These are phyloP conservation scores for Leishmania mexicana DNA, from an alignment of 208 protist genomes.

Conservation along the genomic window DNA sequence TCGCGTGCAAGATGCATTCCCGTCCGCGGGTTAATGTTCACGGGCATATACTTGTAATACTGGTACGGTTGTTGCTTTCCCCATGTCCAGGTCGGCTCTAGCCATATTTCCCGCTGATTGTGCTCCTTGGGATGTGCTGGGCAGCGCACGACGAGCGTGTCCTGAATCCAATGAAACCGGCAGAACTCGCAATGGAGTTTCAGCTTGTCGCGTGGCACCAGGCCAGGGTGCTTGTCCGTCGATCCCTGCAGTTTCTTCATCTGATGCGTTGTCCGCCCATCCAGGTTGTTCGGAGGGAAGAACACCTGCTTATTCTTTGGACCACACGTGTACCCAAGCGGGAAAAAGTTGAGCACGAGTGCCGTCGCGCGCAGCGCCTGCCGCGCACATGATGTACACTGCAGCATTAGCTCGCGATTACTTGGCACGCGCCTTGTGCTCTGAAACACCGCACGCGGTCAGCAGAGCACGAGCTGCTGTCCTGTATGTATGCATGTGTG, in stretches of 20 bases:
- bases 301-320: slow-evolving; percentile 72
- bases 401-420: slow-evolving; percentile 16
- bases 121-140: slow-evolving; percentile 67
- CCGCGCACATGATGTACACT: slow-evolving; percentile 1
- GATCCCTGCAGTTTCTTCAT: slow-evolving; percentile 70
- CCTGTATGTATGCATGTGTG: not conserved
- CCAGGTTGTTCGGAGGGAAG: slow-evolving; percentile 63
- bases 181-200: slow-evolving; percentile 83
- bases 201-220: slow-evolving; percentile 66
- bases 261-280: slow-evolving; percentile 55
- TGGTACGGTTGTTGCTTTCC: slow-evolving; percentile 84
- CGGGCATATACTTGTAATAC: slow-evolving; percentile 86
- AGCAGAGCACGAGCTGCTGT: not conserved
- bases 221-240: slow-evolving; percentile 55
- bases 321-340: slow-evolving; percentile 63
- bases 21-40: slow-evolving; percentile 77
- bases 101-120: slow-evolving; percentile 87
- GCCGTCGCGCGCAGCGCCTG: slow-evolving; percentile 21
- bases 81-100: slow-evolving; percentile 88
- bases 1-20: slow-evolving; percentile 72
- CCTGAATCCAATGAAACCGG: slow-evolving; percentile 77
- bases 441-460: not conserved
- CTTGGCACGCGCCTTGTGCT: not conserved
- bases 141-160: slow-evolving; percentile 80
- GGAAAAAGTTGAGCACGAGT: slow-evolving; percentile 67